Base-by-base conservation (phyloP, 768 basidiomycete species). In the Pisolithus microcarpus region DNA sequence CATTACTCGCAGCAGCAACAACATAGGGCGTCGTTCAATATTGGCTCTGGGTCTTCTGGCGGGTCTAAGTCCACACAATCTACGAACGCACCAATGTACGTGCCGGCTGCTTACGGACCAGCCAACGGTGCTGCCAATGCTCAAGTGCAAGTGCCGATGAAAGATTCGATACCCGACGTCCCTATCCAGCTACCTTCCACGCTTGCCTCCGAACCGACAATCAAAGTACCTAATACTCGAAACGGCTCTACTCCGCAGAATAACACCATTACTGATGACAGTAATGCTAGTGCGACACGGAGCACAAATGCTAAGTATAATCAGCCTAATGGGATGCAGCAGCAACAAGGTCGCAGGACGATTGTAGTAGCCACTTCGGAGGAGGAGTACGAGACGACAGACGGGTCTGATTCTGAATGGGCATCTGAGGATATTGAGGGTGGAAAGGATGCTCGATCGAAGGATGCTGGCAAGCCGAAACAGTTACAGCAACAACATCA, bases 381-480 rank as follows among this genome's bases (percentile, higher is more conserved):
- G n/a, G n/a, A n/a, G 43, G 77, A 79, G 24, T 78, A 65, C 49
- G 75, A 76, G 56, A 76, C 79, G 3, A 79, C 77, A 28, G 82
- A 83, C 37, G 73, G 69, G 11, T 77, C 79, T 15, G 75, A 76
- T 52, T 78, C 77, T 43, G 77, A 77, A 38, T 86, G 84, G 84
- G 78, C 77, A 38, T 82, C 79, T 7, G 83, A 82, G 51, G 81
- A 77, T 15, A 61, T 74, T 60, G 70, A 72, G 38, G 23, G 26
- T 5, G 26, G 7, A 26, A 26, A 26, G 26, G 19, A 36, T 16
- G 8, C 10, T n/a, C 45, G 11, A 9, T 15, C 45, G 28, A 46
- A 34, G 30, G 28, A 8, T 34, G 28, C 31, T n/a, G 23, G n/a
- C 31, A 36, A 16, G 43, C 23, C 15, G 3, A 28, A 19, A 2